phyloP scores from a whole-genome alignment of 2,329 filamentous ascomycete species.

The Ceratocystis diversiconidia region DNA sequence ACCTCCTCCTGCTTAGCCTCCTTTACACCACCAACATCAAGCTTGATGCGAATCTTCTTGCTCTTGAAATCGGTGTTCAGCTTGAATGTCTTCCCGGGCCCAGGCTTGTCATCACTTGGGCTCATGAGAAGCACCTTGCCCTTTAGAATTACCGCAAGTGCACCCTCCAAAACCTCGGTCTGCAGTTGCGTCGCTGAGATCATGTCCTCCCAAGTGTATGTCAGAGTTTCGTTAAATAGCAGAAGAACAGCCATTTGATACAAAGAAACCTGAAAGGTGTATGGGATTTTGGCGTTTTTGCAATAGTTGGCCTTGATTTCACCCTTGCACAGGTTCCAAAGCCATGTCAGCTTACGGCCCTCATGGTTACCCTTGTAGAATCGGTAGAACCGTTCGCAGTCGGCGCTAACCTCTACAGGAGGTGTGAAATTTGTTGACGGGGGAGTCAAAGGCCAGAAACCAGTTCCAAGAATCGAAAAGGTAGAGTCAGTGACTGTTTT shows the following conservation, averaged over 20 bases:
- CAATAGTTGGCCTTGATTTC: conserved; percentile 90
- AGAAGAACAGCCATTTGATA: conserved; percentile 96
- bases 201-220: conserved; percentile 77
- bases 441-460: conserved; percentile 87
- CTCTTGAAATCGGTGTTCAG: conserved; percentile 94
- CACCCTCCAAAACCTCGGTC: conserved; percentile 72
- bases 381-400: conserved; percentile 74
- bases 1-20: conserved; percentile 93
- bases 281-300: conserved; percentile 77
- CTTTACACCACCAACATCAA: conserved; percentile 87
- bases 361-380: conserved; percentile 97
- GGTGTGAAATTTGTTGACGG: conserved; percentile 81
- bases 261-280: conserved; percentile 92
- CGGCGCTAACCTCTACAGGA: conserved; percentile 68
- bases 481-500: conserved; percentile 59
- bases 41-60: conserved; percentile 95
- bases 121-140: conserved; percentile 71
- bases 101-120: conserved; percentile 60
- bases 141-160: conserved; percentile 75
- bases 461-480: conserved; percentile 87
- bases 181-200: conserved; percentile 64
- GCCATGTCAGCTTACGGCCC: conserved; percentile 89
- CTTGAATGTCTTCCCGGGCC: conserved; percentile 62
- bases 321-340: conserved; percentile 97
- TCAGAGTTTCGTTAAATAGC: conserved; percentile 85